Conservation (phyloP, 345 rosid genomes). For the Noccaea caerulescens region DNA sequence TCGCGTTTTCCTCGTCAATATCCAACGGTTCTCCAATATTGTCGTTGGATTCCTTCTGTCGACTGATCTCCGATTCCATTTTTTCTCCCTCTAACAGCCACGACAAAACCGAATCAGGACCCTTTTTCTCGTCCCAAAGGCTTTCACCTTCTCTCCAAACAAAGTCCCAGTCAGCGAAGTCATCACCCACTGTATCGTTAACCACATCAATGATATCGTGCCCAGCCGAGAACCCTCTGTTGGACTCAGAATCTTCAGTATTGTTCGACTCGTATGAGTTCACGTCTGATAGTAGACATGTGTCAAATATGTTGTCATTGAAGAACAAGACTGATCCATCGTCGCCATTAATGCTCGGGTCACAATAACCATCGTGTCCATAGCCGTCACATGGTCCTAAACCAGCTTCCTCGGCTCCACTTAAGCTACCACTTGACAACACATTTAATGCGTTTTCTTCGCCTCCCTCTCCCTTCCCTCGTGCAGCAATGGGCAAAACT, state of each 20-base stretch:
- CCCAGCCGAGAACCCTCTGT: not conserved
- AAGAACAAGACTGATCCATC: constrained; percentile 25
- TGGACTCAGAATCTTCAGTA: not conserved
- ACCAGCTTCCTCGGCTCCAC: constrained; percentile 26
- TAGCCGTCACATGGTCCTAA: constrained; percentile 13
- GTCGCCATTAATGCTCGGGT: constrained; percentile 23
- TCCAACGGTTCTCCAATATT: constrained; percentile 17
- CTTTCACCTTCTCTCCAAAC: constrained; percentile 33
- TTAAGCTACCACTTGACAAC: constrained; percentile 15
- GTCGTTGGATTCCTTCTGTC: not conserved
- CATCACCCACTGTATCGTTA: not conserved
- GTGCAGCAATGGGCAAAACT: not conserved
- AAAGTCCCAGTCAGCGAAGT: constrained; percentile 39
- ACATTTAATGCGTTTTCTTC: constrained; percentile 16
- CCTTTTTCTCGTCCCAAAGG: constrained; percentile 23
- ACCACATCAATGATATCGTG: not conserved
- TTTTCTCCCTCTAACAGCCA: constrained; percentile 34
- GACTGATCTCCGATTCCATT: constrained; percentile 11
- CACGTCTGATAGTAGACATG: constrained; percentile 27
- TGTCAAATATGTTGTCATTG: constrained; percentile 19
- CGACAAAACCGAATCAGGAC: constrained; percentile 16
- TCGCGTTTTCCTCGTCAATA: constrained; percentile 34
- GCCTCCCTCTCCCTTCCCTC: not conserved
- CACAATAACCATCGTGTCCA: not conserved
- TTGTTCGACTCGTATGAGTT: constrained; percentile 3